Conservation (phyloP, 2,329 filamentous ascomycete species). For the Stagonosporopsis rhizophila region DNA sequence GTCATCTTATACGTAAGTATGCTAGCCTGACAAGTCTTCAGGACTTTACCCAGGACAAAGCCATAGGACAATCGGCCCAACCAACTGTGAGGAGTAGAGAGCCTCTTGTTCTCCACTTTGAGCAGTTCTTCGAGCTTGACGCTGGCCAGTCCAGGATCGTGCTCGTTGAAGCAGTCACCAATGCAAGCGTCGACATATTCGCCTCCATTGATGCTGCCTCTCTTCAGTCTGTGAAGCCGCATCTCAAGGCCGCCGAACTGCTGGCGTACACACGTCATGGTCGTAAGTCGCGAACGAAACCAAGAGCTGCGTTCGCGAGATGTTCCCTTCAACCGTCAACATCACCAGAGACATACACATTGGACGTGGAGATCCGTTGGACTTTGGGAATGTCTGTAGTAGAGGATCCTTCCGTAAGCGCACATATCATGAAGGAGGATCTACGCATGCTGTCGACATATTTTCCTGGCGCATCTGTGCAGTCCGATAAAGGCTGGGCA, state of each 20-base stretch:
- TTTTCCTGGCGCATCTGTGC: conserved; percentile 19
- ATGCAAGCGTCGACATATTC: conserved; percentile 26
- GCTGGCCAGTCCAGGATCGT: conserved; percentile 23
- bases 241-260: conserved; percentile 23
- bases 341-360: conserved; percentile 24
- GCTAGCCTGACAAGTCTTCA: not conserved
- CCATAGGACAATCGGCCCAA: not conserved
- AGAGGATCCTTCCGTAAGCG: conserved; percentile 27
- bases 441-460: conserved; percentile 37
- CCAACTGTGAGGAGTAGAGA: not conserved
- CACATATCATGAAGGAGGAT: conserved; percentile 31
- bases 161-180: conserved; percentile 26
- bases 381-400: conserved; percentile 36
- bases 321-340: conserved; percentile 27
- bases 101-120: conserved; percentile 31
- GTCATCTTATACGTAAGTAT: not conserved
- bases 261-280: conserved; percentile 29
- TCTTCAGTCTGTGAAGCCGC: conserved; percentile 26
- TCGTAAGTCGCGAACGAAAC: conserved; percentile 24
- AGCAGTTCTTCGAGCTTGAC: conserved; percentile 27
- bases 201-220: conserved; percentile 25
- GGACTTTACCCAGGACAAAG: not conserved
- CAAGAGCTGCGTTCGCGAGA: conserved; percentile 37
- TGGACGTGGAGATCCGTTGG: conserved; percentile 40
- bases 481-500: conserved; percentile 49